Evolutionary conservation across 805 yeast genomes (phyloP), one percentile per base, ranked within the genome.

Genomic region (Candida gorgasii): DNA sequence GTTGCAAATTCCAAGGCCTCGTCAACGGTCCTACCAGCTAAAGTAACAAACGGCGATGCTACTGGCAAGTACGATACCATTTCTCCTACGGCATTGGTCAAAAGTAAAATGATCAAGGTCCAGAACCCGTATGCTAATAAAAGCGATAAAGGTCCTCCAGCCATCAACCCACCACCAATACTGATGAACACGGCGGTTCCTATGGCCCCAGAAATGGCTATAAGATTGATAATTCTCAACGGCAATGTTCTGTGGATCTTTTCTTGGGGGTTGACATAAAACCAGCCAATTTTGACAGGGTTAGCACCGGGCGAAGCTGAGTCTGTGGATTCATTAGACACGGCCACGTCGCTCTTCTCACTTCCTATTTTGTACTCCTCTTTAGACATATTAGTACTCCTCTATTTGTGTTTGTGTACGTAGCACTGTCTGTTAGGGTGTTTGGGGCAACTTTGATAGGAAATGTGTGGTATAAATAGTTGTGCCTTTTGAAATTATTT

Each of bases 151-250:
- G 71, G 71, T 5, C 71, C 71, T 3, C 64, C 69, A 12, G 40
- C 38, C 12, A 51, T 53, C 36, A 65, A 52, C 4, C 51, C 52
- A 12, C 27, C 12, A 14, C 70, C 70, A 36, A 65, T 65, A 33
- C 67, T 62, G 24, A 66, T 62, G 42, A 64, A 65, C 33, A 64
- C 51, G n/a, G 67, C 67, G 1, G 69, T 85, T 0, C 69, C 65
- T 4, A 55, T 48, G 20, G 50, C 42, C 2, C 61, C 61, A 7
- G 57, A 52, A 12, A 42, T 43, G n/a, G 58, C 55, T 12, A 61
- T 49, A 15, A 44, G 31, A 14, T 36, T 42, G 20, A 46, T 24
- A 26, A 43, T 40, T 30, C 50, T 40, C 14, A 33, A 19, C 2
- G 20, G 26, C 15, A 46, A 40, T n/a, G 40, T 34, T 30, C 50